Evolutionary conservation across 73 alveolate genomes (phyloP).

Genomic region (Tetrahymena malaccensis): DNA sequence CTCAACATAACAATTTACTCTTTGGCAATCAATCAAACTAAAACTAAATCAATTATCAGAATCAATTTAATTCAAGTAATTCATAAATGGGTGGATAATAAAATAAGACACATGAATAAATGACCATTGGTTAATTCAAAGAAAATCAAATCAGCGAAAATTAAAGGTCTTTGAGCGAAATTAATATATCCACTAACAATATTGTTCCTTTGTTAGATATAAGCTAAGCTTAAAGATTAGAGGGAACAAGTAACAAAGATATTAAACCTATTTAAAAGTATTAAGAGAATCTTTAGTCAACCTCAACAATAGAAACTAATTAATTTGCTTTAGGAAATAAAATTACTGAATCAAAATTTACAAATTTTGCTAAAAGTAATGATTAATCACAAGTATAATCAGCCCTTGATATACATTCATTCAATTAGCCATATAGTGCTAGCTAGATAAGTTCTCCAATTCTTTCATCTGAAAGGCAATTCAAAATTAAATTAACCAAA

Average conservation of each 20-base stretch:
- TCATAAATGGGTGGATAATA: too few species aligned
- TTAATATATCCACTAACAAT: neutral
- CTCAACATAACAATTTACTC: neutral
- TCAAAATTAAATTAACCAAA: neutral
- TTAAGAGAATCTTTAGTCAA: neutral
- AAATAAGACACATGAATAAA: too few species aligned
- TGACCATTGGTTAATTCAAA: too few species aligned
- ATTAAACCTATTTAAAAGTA: neutral
- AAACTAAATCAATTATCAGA: neutral
- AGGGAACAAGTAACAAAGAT: neutral
- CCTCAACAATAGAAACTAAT: neutral
- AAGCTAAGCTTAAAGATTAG: neutral
- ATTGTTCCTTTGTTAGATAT: neutral
- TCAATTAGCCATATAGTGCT: neutral
- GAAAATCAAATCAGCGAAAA: neutral
- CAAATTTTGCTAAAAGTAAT: neutral
- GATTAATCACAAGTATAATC: neutral
- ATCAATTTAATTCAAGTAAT: neutral
- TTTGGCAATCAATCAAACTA: too few species aligned
- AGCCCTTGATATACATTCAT: neutral
- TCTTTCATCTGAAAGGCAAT: neutral
- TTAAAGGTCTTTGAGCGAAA: too few species aligned
- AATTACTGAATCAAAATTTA: neutral
- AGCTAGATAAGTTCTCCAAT: neutral
- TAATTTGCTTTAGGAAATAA: neutral